Evolutionary conservation across 2,329 filamentous ascomycete species (phyloP).

Genomic region (Neonectria magnoliae): DNA sequence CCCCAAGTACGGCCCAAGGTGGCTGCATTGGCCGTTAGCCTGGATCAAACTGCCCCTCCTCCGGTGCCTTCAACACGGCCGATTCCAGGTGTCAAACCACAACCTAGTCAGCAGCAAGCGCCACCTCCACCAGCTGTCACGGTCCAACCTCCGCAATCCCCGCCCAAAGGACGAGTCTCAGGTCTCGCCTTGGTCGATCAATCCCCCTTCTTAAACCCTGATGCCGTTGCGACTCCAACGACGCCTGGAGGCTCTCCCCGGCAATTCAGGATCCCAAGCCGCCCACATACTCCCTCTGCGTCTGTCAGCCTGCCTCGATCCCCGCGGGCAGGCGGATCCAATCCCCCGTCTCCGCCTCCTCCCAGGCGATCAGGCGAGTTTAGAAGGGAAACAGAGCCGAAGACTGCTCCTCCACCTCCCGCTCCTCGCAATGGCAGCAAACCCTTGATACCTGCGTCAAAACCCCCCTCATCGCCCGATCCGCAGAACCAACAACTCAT

Average conservation of each 20-base stretch:
- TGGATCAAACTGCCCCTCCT: constrained; percentile 40
- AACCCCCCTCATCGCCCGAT: constrained; percentile 28
- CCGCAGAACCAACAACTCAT: constrained; percentile 18
- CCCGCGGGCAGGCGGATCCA: constrained; percentile 57
- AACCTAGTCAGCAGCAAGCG: constrained; percentile 30
- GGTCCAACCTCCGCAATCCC: constrained; percentile 76
- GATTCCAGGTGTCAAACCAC: constrained; percentile 37
- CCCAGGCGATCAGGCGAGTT: constrained; percentile 70
- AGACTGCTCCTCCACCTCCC: constrained; percentile 70
- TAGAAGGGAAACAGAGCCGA: constrained; percentile 59
- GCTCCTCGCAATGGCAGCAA: constrained; percentile 81
- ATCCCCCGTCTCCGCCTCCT: constrained; percentile 71
- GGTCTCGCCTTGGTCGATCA: constrained; percentile 52
- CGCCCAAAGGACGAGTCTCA: constrained; percentile 61
- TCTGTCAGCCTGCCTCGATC: constrained; percentile 52
- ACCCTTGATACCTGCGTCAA: constrained; percentile 48
- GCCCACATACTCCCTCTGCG: constrained; percentile 62
- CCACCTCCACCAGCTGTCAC: constrained; percentile 70
- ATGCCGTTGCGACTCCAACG: constrained; percentile 52
- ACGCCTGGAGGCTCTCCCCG: constrained; percentile 56
- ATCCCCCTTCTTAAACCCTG: constrained; percentile 59
- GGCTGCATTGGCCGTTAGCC: constrained; percentile 27
- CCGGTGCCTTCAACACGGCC: constrained; percentile 42
- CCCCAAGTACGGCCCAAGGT: constrained; percentile 43
- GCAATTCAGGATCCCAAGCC: constrained; percentile 64